These are phyloP conservation scores for Calonectria ilicicola DNA, from an alignment of 2,329 filamentous ascomycete genomes.

Conservation along the genomic window DNA sequence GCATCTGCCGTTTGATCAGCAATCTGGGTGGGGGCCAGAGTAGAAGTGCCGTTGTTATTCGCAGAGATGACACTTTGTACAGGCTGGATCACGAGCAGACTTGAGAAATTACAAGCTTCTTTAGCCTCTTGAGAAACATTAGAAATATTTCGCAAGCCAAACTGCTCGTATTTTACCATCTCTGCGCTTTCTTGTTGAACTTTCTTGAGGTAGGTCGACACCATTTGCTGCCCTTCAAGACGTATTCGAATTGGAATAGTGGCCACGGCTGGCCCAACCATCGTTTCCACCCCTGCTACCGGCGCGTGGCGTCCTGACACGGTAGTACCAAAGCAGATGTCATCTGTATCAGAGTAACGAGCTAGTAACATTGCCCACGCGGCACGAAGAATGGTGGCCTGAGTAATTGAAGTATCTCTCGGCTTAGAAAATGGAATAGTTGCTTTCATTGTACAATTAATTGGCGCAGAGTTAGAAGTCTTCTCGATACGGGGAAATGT, in stretches of 20 bases:
- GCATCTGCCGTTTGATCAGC: not conserved
- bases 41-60: not conserved
- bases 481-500: not conserved
- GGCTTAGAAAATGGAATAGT: conserved; percentile 53
- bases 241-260: conserved; percentile 55
- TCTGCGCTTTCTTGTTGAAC: conserved; percentile 28
- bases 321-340: conserved; percentile 57
- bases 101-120: conserved; percentile 41
- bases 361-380: conserved; percentile 64
- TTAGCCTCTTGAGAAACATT: conserved; percentile 12
- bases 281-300: conserved; percentile 31
- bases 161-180: conserved; percentile 33
- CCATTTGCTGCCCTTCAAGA: conserved; percentile 41
- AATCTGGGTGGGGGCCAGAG: not conserved
- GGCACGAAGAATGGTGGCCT: conserved; percentile 42
- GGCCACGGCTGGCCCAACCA: conserved; percentile 49
- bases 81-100: conserved; percentile 44
- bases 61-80: not conserved
- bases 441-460: conserved; percentile 56
- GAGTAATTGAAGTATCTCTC: conserved; percentile 5
- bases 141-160: conserved; percentile 37
- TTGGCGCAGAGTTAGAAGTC: not conserved
- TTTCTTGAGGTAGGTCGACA: conserved; percentile 13
- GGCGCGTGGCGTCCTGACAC: conserved; percentile 51
- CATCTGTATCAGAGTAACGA: conserved; percentile 56